Evolutionary conservation across 495 filamentous ascomycete genomes (phyloP).

Genomic region (Pseudoneurospora amorphoporcata): DNA sequence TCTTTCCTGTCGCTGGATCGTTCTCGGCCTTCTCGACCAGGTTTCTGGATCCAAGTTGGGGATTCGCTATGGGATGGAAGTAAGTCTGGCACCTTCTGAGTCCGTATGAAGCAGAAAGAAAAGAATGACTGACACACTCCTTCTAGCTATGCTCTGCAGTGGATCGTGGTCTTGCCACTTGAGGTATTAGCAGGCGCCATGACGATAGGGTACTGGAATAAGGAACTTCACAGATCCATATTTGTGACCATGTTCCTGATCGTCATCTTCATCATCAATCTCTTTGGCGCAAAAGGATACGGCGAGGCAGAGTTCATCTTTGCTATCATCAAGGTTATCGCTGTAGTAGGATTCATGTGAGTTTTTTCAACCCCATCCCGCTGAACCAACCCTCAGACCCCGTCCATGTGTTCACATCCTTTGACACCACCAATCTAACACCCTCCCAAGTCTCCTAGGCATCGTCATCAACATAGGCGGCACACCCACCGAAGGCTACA

Average conservation of each 20-base stretch:
- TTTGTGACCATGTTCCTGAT: conserved; percentile 78
- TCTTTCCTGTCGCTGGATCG: conserved; percentile 85
- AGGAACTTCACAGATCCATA: conserved; percentile 54
- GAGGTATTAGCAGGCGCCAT: conserved; percentile 88
- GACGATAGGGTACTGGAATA: conserved; percentile 79
- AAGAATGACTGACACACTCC: not conserved
- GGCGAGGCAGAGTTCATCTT: conserved; percentile 90
- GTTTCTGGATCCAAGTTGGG: conserved; percentile 91
- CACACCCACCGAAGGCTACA: conserved; percentile 64
- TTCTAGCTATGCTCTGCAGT: conserved; percentile 77
- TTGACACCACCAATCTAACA: conserved; percentile 10
- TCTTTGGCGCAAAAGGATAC: conserved; percentile 80
- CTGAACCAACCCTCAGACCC: too few relatives aligned
- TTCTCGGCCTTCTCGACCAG: conserved; percentile 88
- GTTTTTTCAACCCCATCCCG: conserved; percentile 19
- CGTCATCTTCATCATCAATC: conserved; percentile 68
- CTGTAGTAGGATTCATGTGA: conserved; percentile 83
- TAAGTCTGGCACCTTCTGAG: conserved; percentile 23
- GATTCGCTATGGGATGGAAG: conserved; percentile 98
- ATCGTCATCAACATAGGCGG: conserved; percentile 76
- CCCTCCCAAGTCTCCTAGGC: conserved; percentile 52
- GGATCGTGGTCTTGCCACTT: conserved; percentile 79
- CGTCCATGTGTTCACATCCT: too few relatives aligned
- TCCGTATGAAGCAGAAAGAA: not conserved
- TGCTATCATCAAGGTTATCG: conserved; percentile 74